Conservation (phyloP, 148 eudicot genomes). For the Spergularia bocconei region DNA sequence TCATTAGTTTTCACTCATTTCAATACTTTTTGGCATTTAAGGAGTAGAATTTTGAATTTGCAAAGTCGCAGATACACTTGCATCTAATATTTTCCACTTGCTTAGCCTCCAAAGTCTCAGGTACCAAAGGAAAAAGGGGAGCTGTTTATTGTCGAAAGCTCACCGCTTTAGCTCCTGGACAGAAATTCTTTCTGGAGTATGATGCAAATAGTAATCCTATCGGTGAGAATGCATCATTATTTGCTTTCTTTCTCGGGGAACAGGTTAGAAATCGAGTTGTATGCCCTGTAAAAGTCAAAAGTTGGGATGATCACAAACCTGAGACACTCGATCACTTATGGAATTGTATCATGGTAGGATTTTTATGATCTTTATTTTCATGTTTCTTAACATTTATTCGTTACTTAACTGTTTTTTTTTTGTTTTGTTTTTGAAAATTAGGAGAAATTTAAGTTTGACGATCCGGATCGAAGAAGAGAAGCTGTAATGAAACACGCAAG, state of each 20-base stretch:
- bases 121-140: neutral
- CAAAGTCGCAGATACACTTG: no score
- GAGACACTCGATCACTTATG: slow-evolving; percentile 14
- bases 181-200: neutral
- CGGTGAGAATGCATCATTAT: neutral
- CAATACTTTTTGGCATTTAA: no score
- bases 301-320: neutral
- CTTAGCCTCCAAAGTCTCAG: neutral
- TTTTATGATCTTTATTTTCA: neutral
- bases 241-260: slow-evolving; percentile 6
- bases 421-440: neutral
- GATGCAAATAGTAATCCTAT: neutral
- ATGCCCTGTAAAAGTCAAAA: neutral
- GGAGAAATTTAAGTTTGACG: neutral
- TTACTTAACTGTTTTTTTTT: no score
- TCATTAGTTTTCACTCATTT: no score
- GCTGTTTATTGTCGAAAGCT: slow-evolving; percentile 8
- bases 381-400: neutral
- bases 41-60: no score
- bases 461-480: neutral
- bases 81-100: no score
- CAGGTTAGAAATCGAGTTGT: neutral
- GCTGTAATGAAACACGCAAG: neutral
- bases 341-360: neutral
- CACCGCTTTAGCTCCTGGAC: neutral